phyloP scores from a whole-genome alignment of 2,329 filamentous ascomycete species.

The Diaporthe citriasiana region DNA sequence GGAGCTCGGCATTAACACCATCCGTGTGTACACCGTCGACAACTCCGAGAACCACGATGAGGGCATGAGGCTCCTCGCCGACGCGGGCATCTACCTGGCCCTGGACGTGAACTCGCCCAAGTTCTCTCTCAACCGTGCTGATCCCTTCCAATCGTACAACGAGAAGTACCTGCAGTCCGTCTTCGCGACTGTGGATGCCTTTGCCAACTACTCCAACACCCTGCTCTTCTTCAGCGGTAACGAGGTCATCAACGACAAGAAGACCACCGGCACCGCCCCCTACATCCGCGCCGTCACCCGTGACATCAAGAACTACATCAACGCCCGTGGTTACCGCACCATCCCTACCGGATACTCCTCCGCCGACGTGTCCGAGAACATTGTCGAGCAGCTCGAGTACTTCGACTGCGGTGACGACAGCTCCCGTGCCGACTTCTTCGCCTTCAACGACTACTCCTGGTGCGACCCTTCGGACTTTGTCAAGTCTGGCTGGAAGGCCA shows the following conservation, averaged over 20 bases:
- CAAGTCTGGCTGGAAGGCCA: slow-evolving; percentile 84
- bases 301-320: slow-evolving; percentile 81
- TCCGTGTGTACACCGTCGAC: slow-evolving; percentile 94
- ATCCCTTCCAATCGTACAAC: slow-evolving; percentile 85
- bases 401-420: slow-evolving; percentile 94
- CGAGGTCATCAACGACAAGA: slow-evolving; percentile 80
- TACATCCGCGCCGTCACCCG: slow-evolving; percentile 85
- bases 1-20: slow-evolving; percentile 88
- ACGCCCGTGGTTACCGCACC: slow-evolving; percentile 70
- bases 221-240: slow-evolving; percentile 89
- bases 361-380: slow-evolving; percentile 88
- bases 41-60: slow-evolving; percentile 85
- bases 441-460: slow-evolving; percentile 88
- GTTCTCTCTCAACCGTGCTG: slow-evolving; percentile 86
- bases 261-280: slow-evolving; percentile 75
- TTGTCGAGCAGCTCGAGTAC: slow-evolving; percentile 87
- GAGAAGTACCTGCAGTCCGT: slow-evolving; percentile 85
- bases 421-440: slow-evolving; percentile 88
- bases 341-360: slow-evolving; percentile 83
- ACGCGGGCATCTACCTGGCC: slow-evolving; percentile 92
- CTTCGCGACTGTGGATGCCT: slow-evolving; percentile 90
- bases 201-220: slow-evolving; percentile 87
- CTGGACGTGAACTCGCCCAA: slow-evolving; percentile 91
- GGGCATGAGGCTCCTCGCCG: slow-evolving; percentile 85
- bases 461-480: slow-evolving; percentile 79